Evolutionary conservation across 164 flowering plant species (phyloP).

Genomic region (Brasenia schreberi): DNA sequence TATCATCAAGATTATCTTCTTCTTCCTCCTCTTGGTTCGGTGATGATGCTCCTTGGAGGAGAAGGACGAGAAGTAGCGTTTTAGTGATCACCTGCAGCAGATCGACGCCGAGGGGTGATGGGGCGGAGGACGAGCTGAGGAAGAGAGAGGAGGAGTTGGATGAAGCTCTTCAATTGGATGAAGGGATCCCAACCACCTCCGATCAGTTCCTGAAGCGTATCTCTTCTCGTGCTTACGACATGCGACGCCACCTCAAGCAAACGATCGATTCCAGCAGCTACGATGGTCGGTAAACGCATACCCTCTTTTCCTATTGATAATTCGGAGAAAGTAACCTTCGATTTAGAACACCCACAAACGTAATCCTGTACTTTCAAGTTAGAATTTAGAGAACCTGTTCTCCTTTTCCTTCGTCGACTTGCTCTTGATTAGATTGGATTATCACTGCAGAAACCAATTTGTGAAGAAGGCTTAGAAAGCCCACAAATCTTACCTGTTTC

Average conservation of each 20-base stretch:
- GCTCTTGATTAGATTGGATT: neutral
- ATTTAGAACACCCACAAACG: too few species aligned
- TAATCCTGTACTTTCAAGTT: too few species aligned
- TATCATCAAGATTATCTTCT: neutral
- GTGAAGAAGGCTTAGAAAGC: too few species aligned
- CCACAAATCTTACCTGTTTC: too few species aligned
- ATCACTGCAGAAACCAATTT: too few species aligned
- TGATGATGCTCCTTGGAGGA: neutral
- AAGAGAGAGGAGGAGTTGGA: conserved; percentile 45
- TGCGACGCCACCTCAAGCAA: conserved; percentile 81
- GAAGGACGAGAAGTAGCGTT: neutral
- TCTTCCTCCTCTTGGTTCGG: neutral
- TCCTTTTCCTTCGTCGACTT: neutral
- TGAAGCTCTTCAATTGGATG: conserved; percentile 79
- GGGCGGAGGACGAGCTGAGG: conserved; percentile 8
- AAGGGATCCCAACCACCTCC: conserved; percentile 67
- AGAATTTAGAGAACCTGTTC: too few species aligned
- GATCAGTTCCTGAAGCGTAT: conserved; percentile 78
- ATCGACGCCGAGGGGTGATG: neutral
- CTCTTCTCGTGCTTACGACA: conserved; percentile 92
- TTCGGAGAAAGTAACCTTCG: too few species aligned
- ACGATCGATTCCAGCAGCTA: conserved; percentile 77
- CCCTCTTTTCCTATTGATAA: neutral
- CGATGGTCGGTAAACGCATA: conserved; percentile 38
- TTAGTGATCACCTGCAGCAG: neutral